These are phyloP conservation scores for Sugiyamaella castrensis DNA, from an alignment of 1,139 yeast species.

Conservation along the genomic window DNA sequence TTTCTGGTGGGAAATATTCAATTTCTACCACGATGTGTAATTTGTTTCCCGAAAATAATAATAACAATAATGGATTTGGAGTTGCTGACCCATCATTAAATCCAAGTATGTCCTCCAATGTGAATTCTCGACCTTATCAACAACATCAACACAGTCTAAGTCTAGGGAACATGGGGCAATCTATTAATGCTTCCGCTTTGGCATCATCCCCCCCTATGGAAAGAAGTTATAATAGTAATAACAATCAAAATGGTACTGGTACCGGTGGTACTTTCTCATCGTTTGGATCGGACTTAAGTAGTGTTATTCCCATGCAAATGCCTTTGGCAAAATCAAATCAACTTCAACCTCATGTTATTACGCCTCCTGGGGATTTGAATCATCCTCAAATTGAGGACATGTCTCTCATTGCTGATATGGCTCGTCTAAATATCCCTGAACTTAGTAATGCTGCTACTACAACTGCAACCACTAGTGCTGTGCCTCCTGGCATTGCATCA, in stretches of 20 bases:
- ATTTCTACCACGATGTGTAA: conserved; percentile 1
- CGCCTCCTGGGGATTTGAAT: conserved; percentile 16
- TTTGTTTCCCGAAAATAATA: not conserved
- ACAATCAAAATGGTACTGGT: not conserved
- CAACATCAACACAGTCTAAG: conserved; percentile 9
- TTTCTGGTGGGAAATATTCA: not conserved
- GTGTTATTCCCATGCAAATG: not conserved
- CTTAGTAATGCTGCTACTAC: too few species aligned
- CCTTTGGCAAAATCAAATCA: not conserved
- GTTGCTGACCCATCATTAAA: conserved; percentile 8
- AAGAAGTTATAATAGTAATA: not conserved
- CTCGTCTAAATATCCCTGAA: not conserved
- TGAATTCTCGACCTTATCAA: conserved; percentile 1
- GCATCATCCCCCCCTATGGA: conserved; percentile 11
- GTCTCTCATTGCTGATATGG: conserved; percentile 10
- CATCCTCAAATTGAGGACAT: conserved; percentile 3
- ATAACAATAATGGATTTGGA: conserved; percentile 5
- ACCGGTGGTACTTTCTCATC: not conserved
- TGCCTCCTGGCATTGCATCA: not conserved
- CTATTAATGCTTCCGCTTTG: not conserved
- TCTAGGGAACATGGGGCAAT: conserved; percentile 1
- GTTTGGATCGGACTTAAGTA: too few species aligned
- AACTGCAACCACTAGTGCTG: not conserved
- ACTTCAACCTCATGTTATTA: conserved; percentile 15
- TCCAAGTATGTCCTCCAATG: not conserved